These are phyloP conservation scores for Hemileccinum hortonii DNA, from an alignment of 1,284 basidiomycete genomes.

Conservation along the genomic window DNA sequence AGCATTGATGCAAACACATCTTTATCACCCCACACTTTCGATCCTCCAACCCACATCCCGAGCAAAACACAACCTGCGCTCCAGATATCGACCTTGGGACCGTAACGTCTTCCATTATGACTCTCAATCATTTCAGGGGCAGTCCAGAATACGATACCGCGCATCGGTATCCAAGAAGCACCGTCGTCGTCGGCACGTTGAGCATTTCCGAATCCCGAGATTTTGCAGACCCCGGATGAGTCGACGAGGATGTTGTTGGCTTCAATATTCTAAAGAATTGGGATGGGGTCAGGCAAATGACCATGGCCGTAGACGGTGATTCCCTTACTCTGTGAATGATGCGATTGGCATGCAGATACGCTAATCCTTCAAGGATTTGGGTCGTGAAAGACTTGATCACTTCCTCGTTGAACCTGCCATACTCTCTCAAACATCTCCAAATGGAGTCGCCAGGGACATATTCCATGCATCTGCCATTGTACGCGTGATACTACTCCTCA, in stretches of 20 bases:
- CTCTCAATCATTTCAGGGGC: neutral
- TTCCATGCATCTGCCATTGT: slow-evolving; percentile 78
- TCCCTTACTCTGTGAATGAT: neutral
- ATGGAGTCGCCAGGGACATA: slow-evolving; percentile 96
- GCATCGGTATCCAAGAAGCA: neutral
- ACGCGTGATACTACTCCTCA: neutral
- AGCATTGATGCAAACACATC: neutral
- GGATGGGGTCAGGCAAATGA: neutral
- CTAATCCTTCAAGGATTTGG: neutral
- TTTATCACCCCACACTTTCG: neutral
- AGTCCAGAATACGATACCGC: neutral
- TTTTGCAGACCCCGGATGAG: neutral
- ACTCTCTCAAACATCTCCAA: slow-evolving; percentile 83
- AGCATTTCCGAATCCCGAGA: neutral
- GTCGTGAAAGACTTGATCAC: neutral
- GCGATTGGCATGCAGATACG: neutral
- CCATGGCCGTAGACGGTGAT: neutral
- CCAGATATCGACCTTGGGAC: neutral
- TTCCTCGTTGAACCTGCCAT: slow-evolving; percentile 46
- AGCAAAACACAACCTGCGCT: neutral
- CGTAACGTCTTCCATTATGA: neutral
- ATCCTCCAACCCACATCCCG: neutral
- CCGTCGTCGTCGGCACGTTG: neutral
- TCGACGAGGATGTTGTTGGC: neutral
- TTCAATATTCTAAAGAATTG: neutral